Evolutionary conservation across 2,329 filamentous ascomycete species (phyloP), one percentile per base, ranked within the genome.

Genomic region (Chrysosporium keratinophilum): DNA sequence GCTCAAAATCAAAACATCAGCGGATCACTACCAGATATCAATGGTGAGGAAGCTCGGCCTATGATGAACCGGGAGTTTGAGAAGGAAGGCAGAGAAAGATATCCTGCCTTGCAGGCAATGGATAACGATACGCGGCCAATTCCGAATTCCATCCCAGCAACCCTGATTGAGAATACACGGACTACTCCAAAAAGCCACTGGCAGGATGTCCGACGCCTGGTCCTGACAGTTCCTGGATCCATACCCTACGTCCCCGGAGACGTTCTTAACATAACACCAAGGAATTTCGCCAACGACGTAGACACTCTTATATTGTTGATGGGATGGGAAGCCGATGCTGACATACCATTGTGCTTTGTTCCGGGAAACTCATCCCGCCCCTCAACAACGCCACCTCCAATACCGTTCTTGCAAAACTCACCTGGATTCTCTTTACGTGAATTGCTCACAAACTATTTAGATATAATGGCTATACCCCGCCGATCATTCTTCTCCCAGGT

Each of bases 151-250:
- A 72, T 81, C 58, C 69, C 67, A 0, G 85, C 83, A 7, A 77
- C 69, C 0, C 65, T 98, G 0, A 63, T 74, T 0, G 66, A 70
- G n/a, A 95, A 95, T 64, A 68, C 74, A 15, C 80, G 90, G 14
- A 68, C 95, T 5, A 98, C 93, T 0, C 83, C 90, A 0, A 47
- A 67, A 1, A 73, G 74, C 1, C 93, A 98, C 70, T 96, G 88
- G 84, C 93, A 98, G 72, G 93, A 98, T 71, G 91, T 97, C 43
- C 85, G 93, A 0, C 80, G 87, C 50, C 70, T 96, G n/a, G 77
- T 75, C 1, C 74, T 97, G 12, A 75, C 66, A 10, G 69, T 74
- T 11, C 61, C 69, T 2, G 65, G 63, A 44, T 59, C 64, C 1
- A 67, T 71, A 65, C 72, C 67, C 44, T 85, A 83, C 62, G 65